These are phyloP conservation scores for Aspergillus sp. DNA, from an alignment of 2,329 filamentous ascomycete species.

Conservation along the genomic window DNA sequence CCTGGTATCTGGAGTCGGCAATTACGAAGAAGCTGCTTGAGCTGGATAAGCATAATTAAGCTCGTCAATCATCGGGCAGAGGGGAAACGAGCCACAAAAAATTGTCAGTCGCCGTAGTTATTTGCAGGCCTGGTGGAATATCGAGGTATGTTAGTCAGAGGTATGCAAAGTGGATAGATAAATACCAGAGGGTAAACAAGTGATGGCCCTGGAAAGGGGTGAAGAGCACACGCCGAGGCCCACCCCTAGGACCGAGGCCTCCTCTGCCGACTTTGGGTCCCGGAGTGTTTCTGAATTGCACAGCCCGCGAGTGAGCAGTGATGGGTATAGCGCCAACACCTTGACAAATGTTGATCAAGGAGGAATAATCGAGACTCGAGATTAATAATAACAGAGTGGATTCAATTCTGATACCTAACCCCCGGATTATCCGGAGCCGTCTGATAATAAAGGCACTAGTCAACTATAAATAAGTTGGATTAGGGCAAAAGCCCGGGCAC, in stretches of 20 bases:
- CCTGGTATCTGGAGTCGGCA: neutral
- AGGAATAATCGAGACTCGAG: neutral
- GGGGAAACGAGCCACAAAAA: neutral
- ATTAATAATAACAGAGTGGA: neutral
- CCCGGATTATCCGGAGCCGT: neutral
- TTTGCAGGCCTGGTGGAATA: neutral
- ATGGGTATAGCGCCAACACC: neutral
- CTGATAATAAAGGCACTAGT: neutral
- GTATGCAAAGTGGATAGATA: neutral
- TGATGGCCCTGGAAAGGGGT: too few relatives aligned
- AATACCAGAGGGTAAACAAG: neutral
- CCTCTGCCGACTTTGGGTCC: constrained; percentile 4
- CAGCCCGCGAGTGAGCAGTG: neutral
- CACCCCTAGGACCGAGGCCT: neutral
- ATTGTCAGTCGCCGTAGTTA: neutral
- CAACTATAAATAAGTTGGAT: neutral
- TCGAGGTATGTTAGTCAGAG: neutral
- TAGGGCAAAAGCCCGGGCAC: neutral
- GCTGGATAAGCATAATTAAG: neutral
- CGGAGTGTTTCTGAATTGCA: neutral
- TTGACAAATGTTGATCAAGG: neutral
- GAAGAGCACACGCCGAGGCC: neutral
- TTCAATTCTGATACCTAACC: neutral
- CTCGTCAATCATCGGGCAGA: neutral
- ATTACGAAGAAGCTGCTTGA: neutral